Evolutionary conservation across 805 yeast species (phyloP).

Genomic region (Hagleromyces aurorensis): DNA sequence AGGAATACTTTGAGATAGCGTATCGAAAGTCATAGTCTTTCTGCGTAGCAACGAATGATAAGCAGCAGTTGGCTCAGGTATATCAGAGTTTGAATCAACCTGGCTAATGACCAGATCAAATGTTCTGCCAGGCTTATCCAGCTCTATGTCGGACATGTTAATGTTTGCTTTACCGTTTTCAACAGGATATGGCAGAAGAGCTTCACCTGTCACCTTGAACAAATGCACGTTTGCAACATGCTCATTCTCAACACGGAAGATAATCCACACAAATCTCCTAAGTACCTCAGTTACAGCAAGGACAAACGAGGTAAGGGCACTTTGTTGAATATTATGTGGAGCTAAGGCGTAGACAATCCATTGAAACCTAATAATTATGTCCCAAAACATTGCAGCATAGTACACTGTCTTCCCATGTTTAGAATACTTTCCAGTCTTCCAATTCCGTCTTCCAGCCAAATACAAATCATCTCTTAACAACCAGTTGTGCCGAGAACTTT

Average conservation of each 20-base stretch:
- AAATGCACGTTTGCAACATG: conserved; percentile 84
- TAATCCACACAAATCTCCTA: conserved; percentile 83
- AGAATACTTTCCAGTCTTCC: conserved; percentile 29
- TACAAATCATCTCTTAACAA: conserved; percentile 67
- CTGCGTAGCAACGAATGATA: conserved; percentile 21
- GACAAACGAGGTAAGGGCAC: conserved; percentile 76
- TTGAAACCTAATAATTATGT: conserved; percentile 72
- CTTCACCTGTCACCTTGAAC: conserved; percentile 80
- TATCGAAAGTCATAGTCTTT: conserved; percentile 21
- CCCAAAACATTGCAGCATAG: conserved; percentile 65
- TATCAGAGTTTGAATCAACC: conserved; percentile 6
- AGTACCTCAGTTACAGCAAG: conserved; percentile 76
- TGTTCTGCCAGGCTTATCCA: too few species aligned
- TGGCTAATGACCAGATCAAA: too few species aligned
- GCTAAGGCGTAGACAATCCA: conserved; percentile 89
- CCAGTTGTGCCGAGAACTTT: conserved; percentile 47
- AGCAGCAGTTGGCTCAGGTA: conserved; percentile 19
- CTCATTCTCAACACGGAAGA: conserved; percentile 92
- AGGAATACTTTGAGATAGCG: conserved; percentile 41
- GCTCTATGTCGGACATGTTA: conserved; percentile 4
- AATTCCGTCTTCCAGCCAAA: conserved; percentile 38
- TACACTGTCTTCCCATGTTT: conserved; percentile 39
- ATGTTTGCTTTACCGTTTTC: conserved; percentile 3
- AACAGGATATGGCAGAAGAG: conserved; percentile 69
- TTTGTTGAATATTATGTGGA: conserved; percentile 70